Evolutionary conservation across 371 early-diverging fungal species (phyloP), one percentile per base, ranked within the genome.

Genomic region (Entomophthora muscae): DNA sequence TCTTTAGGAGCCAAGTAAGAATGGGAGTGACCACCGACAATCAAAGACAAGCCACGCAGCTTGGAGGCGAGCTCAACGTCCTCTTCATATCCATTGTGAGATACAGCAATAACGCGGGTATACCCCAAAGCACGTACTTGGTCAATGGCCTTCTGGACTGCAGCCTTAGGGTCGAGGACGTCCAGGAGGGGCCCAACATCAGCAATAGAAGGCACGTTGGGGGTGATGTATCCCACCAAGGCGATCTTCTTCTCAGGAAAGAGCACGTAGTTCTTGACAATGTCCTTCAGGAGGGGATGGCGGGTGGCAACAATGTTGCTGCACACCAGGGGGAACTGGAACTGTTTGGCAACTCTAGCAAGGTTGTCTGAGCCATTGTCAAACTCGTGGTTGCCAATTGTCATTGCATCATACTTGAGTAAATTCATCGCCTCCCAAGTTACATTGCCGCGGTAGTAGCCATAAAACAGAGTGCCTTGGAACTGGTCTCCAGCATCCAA

Each of bases 321-420:
- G 59, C 81, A 80, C 0, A 87, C 68, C 3, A 83, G 74, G 1
- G 88, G 84, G 55, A 83, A 76, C 30, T 69, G 73, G 28, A 85
- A 74, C 60, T 70, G 68, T 32, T 70, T 66, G 69, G 80, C 65
- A 64, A 77, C 83, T 7, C 58, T 63, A 3, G 72, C 78, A 32
- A 84, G 65, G 64, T 75, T 70, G 3, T 68, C 70, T 1, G 79
- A 76, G 0, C 86, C 86, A n/a, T n/a, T n/a, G n/a, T n/a, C n/a
- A n/a, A n/a, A n/a, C n/a, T n/a, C n/a, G n/a, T n/a, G n/a, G n/a
- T 88, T 86, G 51, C 88, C 88, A 63, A 86, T 72, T 21, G 79
- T 66, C 66, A 81, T 71, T 3, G 74, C 75, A 52, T 80, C 82
- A 66, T 77, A 78, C 21, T 70, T 71, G 13, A 81, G 70, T 29